phyloP scores from a whole-genome alignment of 108 stramenopile species.

The Nitzschia palea region DNA sequence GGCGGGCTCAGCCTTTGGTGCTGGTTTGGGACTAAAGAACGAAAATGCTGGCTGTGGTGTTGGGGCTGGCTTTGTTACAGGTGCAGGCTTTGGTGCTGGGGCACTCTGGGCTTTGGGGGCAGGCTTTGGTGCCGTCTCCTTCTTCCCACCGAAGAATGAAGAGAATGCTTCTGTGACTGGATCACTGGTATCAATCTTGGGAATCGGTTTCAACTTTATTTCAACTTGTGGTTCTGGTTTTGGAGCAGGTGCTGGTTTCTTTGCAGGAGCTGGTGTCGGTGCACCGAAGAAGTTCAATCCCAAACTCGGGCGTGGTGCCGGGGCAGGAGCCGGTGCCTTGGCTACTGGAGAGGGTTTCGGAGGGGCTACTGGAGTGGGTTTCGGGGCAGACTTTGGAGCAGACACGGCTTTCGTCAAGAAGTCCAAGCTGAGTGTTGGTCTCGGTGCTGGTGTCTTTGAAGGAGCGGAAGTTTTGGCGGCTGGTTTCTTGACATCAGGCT shows the following conservation, averaged over 20 bases:
- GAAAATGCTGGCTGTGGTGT: conserved; percentile 29
- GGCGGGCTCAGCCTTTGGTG: conserved; percentile 32
- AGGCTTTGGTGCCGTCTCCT: conserved; percentile 20
- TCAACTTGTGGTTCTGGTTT: conserved; percentile 12
- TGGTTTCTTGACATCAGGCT: neutral
- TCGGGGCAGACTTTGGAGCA: too few relatives aligned
- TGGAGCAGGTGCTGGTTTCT: conserved; percentile 18
- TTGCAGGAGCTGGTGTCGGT: conserved; percentile 22
- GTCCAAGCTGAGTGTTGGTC: conserved; percentile 10
- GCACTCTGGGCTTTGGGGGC: conserved; percentile 9
- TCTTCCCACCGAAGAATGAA: conserved; percentile 39
- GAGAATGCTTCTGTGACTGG: conserved; percentile 33
- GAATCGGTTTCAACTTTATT: conserved; percentile 11
- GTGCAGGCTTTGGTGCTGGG: conserved; percentile 35
- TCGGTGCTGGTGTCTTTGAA: neutral
- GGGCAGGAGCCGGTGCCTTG: conserved; percentile 13
- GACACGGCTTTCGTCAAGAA: conserved; percentile 12
- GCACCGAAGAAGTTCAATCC: conserved; percentile 15
- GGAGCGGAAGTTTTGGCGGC: conserved; percentile 14
- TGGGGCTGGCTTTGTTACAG: conserved; percentile 41
- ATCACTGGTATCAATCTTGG: conserved; percentile 28
- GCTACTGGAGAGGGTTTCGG: conserved; percentile 22
- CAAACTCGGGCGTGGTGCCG: conserved; percentile 16
- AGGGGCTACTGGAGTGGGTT: conserved; percentile 13
- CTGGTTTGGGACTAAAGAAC: conserved; percentile 26